phyloP scores from a whole-genome alignment of 177 flowering plant species.

The Telopea speciosissima region DNA sequence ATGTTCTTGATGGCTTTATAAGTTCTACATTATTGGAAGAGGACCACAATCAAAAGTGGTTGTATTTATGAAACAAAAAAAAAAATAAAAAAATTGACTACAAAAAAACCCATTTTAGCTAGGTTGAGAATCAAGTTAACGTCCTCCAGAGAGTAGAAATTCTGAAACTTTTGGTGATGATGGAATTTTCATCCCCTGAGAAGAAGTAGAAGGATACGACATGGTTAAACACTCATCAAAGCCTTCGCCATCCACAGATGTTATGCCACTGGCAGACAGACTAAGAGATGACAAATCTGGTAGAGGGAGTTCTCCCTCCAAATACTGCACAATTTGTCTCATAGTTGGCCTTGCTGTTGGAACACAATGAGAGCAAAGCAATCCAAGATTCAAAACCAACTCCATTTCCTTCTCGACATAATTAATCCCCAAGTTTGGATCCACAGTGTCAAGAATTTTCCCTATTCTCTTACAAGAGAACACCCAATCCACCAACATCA shows the following conservation, averaged over 20 bases:
- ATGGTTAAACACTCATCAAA: not conserved
- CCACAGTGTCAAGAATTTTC: not conserved
- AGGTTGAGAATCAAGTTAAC: slow-evolving; percentile 1
- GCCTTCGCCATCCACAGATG: not conserved
- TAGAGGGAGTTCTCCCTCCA: not conserved
- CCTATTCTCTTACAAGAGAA: not conserved
- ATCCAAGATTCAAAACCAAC: slow-evolving; percentile 11
- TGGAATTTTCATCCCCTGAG: not conserved
- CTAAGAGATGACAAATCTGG: not conserved
- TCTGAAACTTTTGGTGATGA: not conserved
- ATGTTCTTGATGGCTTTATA: too few relatives aligned
- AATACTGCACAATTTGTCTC: slow-evolving; percentile 8
- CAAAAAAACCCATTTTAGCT: too few relatives aligned
- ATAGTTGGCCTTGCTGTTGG: slow-evolving; percentile 8
- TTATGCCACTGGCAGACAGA: not conserved
- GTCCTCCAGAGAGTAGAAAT: not conserved
- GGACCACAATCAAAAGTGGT: too few relatives aligned
- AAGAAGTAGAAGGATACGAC: not conserved
- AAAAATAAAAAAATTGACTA: too few relatives aligned
- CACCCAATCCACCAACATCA: slow-evolving; percentile 8
- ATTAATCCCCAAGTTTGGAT: slow-evolving; percentile 2
- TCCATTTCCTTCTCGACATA: slow-evolving; percentile 6
- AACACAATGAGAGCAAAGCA: slow-evolving; percentile 7
- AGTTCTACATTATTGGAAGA: too few relatives aligned
- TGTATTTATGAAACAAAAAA: too few relatives aligned